These are phyloP conservation scores for Strigomonas galati DNA, from an alignment of 208 protist genomes.

Conservation along the genomic window DNA sequence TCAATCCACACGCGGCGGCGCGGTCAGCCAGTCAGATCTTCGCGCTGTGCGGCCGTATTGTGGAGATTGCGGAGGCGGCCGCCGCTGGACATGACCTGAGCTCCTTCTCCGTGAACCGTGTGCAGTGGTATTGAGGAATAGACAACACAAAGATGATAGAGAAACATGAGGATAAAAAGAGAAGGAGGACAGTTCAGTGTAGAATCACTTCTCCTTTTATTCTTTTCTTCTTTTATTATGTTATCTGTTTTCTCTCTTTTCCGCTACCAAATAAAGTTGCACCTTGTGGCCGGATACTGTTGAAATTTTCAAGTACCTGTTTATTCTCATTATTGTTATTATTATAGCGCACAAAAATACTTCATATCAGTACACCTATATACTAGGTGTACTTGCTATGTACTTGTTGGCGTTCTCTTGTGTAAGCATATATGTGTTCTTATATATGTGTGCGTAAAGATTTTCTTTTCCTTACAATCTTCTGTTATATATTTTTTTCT, in stretches of 20 bases:
- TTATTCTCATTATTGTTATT: conserved; percentile 6
- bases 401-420: too few species aligned
- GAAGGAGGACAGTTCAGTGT: background rate
- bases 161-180: background rate
- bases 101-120: background rate
- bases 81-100: background rate
- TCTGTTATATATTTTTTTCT: background rate
- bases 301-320: background rate
- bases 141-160: background rate
- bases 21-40: background rate
- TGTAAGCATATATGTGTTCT: background rate
- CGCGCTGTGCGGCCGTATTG: background rate
- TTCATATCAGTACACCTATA: too few species aligned
- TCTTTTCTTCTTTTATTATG: background rate
- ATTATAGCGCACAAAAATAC: too few species aligned
- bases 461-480: background rate
- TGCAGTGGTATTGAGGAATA: background rate
- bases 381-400: background rate
- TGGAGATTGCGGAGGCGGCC: background rate
- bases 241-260: background rate
- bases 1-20: conserved; percentile 30
- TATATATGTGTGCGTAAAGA: background rate
- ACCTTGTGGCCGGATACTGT: background rate
- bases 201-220: background rate
- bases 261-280: background rate